Conservation (phyloP, 805 yeast species). For the Kazachstania bromeliacearum region DNA sequence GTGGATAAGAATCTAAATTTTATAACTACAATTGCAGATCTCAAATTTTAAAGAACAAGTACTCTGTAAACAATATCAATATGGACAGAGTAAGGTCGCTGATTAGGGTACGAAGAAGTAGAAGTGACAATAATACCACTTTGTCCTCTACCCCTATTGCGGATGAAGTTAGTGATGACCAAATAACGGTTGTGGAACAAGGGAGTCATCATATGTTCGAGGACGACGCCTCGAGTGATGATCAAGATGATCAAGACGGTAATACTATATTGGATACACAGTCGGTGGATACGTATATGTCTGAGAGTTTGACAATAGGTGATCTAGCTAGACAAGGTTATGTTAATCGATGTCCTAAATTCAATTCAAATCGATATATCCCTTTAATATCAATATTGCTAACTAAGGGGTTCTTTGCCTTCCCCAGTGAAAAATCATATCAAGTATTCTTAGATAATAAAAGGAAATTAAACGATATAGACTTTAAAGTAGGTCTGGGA, state of each 20-base stretch:
- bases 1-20: too few relatives aligned
- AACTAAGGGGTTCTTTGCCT: slow-evolving; percentile 32
- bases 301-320: slow-evolving; percentile 24
- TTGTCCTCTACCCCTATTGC: background rate
- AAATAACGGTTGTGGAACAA: slow-evolving; percentile 8
- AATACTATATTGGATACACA: slow-evolving; percentile 8
- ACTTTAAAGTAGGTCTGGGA: slow-evolving; percentile 22
- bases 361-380: slow-evolving; percentile 20
- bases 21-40: too few relatives aligned
- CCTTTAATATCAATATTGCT: slow-evolving; percentile 29
- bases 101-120: slow-evolving; percentile 6
- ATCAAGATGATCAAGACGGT: background rate
- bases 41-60: too few relatives aligned
- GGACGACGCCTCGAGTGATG: background rate
- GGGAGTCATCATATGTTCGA: background rate
- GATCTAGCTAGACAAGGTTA: slow-evolving; percentile 22
- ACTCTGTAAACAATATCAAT: too few relatives aligned
- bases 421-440: slow-evolving; percentile 30
- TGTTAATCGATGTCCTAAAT: slow-evolving; percentile 25
- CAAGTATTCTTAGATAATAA: slow-evolving; percentile 19
- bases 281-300: slow-evolving; percentile 15
- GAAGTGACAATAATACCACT: background rate
- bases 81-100: slow-evolving; percentile 14
- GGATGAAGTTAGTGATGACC: slow-evolving; percentile 10
- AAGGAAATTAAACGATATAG: slow-evolving; percentile 19